Evolutionary conservation across 345 rosid species (phyloP), one percentile per base, ranked within the genome.

Genomic region (Conringia planisiliqua): DNA sequence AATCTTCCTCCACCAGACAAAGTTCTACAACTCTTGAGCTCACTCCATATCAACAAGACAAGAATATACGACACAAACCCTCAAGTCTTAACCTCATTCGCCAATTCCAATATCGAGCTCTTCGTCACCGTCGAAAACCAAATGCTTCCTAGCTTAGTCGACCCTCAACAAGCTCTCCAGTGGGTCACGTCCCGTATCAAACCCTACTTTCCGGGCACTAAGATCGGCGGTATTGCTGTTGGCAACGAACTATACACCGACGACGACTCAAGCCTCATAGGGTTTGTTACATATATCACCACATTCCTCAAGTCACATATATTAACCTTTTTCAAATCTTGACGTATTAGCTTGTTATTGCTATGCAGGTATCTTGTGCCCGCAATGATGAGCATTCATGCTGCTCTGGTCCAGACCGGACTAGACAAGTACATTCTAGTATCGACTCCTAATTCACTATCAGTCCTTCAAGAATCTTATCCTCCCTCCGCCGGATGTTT

Each of bases 11-110:
- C 87, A 6, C 96, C 99, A 0, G 85, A 86, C 40, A 82, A 71
- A 63, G 99, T 92, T 48, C 75, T 88, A 17, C 86, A 80, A 52
- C 96, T 95, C 66, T 44, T 95, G 54, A 79, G 83, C 59, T 81
- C 97, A 48, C 73, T 90, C 9, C 84, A 81, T 80, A 36, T 92
- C 66, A 86, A 83, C 14, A 92, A 88, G 77, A 81, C 89, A 17
- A 85, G 91, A 83, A 90, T 95, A 64, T 95, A 95, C 18, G 97
- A 95, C 78, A 90, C 99, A 22, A 90, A 90, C 65, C 97, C 97
- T 32, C 88, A 85, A 64, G 38, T 95, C 26, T 52, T 95, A 39
- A 75, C 90, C 8, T 85, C 97, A 80, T 92, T 95, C 57, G 88
- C 94, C 9, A 82, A 89, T 59, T 89, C 94, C 69, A 84, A 68